Percentiles rank a stretch among this genome's conserved stretches.
These are phyloP conservation scores for Incumbomyces delicatus DNA, from an alignment of 2,329 filamentous ascomycete genomes.

Conservation along the genomic window DNA sequence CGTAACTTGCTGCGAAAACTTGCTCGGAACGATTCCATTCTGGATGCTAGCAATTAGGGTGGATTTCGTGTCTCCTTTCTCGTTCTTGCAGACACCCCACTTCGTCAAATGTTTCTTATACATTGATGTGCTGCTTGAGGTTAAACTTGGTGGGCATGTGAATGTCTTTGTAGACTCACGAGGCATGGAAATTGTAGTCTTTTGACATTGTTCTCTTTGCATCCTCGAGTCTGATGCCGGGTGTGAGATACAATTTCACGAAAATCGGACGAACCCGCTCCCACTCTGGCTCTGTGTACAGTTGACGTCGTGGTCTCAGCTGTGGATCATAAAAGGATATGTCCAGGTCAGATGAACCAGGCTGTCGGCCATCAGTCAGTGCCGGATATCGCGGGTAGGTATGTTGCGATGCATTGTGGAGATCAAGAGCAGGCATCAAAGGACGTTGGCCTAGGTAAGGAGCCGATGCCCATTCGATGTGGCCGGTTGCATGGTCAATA, in stretches of 20 bases:
- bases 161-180: not conserved
- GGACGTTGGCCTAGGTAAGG: no score
- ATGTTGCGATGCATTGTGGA: no score
- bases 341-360: no score
- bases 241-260: not conserved
- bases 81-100: not conserved
- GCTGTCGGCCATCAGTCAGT: no score
- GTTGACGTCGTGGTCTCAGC: not conserved
- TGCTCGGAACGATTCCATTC: not conserved
- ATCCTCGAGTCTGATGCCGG: not conserved
- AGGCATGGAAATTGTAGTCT: not conserved
- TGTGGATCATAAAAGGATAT: slow-evolving; percentile 1
- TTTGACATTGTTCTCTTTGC: not conserved
- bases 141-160: not conserved
- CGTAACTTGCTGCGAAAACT: not conserved
- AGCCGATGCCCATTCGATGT: no score
- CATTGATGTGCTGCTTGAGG: not conserved
- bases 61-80: not conserved
- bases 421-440: no score
- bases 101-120: not conserved
- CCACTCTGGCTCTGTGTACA: not conserved
- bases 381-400: no score
- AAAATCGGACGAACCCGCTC: not conserved
- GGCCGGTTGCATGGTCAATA: no score
- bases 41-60: not conserved